Evolutionary conservation across 2,329 filamentous ascomycete species (phyloP), one percentile per base, ranked within the genome.

Genomic region (Pyrenophora graminea): DNA sequence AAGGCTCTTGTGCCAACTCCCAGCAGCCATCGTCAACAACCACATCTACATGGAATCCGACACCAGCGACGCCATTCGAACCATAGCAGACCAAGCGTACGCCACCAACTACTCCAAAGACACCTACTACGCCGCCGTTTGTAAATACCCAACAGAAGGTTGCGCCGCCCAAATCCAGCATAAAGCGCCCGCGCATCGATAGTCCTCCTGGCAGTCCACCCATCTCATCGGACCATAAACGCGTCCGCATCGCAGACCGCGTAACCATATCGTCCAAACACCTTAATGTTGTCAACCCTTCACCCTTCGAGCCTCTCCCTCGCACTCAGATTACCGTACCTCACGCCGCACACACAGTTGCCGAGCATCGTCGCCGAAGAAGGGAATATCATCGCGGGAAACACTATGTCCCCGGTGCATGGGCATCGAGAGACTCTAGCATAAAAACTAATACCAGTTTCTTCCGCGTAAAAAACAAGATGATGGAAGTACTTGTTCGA

Each of bases 391-490:
- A 53, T 3, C 19, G 13, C 4, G 21, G 36, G 7, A 1, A 21
- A 6, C 2, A 5, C 9, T 59, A 61, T 30, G 17, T 19, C 9
- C 51, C 53, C 1, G 58, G 58, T 4, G 34, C 13, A 6, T 61
- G 56, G 58, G 48, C 56, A 10, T 59, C 58, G 0, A 17, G 21
- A 1, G 48, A 45, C 1, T 45, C 37, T 8, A 45, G 17, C 6
- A 23, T 46, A 15, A 61, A 59, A 30, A 45, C 47, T 10, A 46
- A 57, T 27, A 61, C 58, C 2, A 59, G 53, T 25, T 53, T 50
- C 10, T 47, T 34, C 23, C 31, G 34, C 13, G 18, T 42, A 17
- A 10, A 30, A n/a, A 44, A 39, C 36, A n/a, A 44, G 4, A 39
- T 33, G 12, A 34, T 50, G 21, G 39, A 49, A 12, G 37, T 32